phyloP scores from a whole-genome alignment of 352 stramenopile species.

The Saprolegnia diclina region DNA sequence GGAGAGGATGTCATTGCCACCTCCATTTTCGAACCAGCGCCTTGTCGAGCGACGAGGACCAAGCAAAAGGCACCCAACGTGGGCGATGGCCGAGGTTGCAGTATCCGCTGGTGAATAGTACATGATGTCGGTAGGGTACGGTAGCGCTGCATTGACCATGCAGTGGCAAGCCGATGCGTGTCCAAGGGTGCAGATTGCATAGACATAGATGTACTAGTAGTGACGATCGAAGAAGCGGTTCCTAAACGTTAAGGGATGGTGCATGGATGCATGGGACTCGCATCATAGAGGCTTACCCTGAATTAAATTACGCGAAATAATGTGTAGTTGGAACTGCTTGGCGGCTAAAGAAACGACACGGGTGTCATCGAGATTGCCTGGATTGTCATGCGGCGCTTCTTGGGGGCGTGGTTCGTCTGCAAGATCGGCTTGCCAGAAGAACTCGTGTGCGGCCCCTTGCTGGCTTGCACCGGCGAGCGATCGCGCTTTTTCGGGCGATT shows the following conservation, averaged over 20 bases:
- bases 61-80: neutral
- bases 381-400: constrained; percentile 21
- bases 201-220: no score
- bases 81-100: neutral
- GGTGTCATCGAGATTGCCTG: neutral
- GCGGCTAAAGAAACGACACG: neutral
- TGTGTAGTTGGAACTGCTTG: no score
- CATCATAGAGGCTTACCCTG: no score
- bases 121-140: no score
- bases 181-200: no score
- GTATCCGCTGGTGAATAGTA: neutral
- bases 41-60: neutral
- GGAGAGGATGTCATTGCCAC: neutral
- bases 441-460: neutral
- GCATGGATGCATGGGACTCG: no score
- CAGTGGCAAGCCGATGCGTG: no score
- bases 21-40: neutral
- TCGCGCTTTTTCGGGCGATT: neutral
- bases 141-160: no score
- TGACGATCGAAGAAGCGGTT: no score
- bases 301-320: no score
- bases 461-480: neutral
- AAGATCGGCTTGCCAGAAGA: constrained; percentile 18
- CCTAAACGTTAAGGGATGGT: no score
- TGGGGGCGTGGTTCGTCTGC: constrained; percentile 15